phyloP scores from a whole-genome alignment of 192 early-diverging fungal genomes.

The Coemansia reversa region DNA sequence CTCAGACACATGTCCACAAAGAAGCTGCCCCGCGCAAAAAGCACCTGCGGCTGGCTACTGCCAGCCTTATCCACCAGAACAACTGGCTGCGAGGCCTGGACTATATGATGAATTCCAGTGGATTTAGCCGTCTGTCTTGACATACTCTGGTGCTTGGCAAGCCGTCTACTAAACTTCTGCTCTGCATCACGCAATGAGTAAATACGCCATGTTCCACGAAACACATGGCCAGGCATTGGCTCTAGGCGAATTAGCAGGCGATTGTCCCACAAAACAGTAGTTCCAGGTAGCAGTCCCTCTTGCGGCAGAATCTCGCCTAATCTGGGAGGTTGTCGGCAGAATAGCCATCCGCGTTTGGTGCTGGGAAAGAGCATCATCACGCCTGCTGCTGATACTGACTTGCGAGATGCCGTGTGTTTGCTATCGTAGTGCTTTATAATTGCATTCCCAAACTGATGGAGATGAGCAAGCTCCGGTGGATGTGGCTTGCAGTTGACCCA shows the following conservation, averaged over 20 bases:
- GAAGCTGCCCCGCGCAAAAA: constrained; percentile 26
- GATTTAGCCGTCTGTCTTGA: constrained; percentile 4
- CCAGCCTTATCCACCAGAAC: constrained; percentile 10
- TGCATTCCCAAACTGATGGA: constrained; percentile 21
- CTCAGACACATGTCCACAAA: constrained; percentile 5
- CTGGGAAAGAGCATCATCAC: constrained; percentile 29
- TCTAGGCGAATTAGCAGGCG: constrained; percentile 20
- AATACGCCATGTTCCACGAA: constrained; percentile 20
- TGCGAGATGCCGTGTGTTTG: not conserved
- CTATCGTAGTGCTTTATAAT: constrained; percentile 8
- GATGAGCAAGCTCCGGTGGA: constrained; percentile 41
- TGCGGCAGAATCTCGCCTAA: constrained; percentile 14
- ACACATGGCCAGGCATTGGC: not conserved
- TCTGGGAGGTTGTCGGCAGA: constrained; percentile 42
- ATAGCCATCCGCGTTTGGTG: constrained; percentile 27
- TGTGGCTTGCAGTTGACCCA: constrained; percentile 37
- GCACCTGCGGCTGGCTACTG: not conserved
- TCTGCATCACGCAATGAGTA: constrained; percentile 24
- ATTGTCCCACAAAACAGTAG: constrained; percentile 34
- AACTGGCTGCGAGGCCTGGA: constrained; percentile 30
- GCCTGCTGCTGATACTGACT: constrained; percentile 16
- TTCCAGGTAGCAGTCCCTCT: constrained; percentile 1
- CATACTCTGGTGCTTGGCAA: constrained; percentile 22
- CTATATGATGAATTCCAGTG: constrained; percentile 3
- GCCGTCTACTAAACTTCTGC: constrained; percentile 3